A percentile compares a stretch with the other conserved stretches of the same genome.
Evolutionary conservation across 2,329 filamentous ascomycete genomes (phyloP).

Genomic region (Sarocladium strictum): DNA sequence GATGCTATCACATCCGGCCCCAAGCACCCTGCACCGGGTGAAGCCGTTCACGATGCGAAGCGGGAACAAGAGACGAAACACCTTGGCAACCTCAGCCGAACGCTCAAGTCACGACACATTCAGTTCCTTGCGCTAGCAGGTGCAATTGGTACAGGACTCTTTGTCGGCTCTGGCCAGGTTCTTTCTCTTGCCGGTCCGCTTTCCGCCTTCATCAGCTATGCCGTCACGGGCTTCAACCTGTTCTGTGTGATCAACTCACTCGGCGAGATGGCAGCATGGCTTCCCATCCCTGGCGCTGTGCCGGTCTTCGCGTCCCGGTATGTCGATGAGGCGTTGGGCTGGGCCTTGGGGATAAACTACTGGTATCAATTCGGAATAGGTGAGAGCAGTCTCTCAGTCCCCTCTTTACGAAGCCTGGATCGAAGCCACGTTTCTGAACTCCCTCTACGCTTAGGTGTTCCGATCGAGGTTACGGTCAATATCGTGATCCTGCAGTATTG

Average conservation of each 20-base stretch:
- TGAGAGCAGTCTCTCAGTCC: not conserved
- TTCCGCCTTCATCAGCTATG: slow-evolving; percentile 34
- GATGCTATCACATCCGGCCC: not conserved
- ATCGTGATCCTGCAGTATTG: slow-evolving; percentile 43
- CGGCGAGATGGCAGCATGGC: slow-evolving; percentile 55
- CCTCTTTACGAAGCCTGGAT: too few relatives aligned
- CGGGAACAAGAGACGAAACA: slow-evolving; percentile 21
- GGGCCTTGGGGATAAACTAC: slow-evolving; percentile 46
- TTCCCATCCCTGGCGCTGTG: slow-evolving; percentile 51
- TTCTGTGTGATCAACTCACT: slow-evolving; percentile 44
- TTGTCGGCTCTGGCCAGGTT: slow-evolving; percentile 37
- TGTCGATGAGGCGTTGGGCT: slow-evolving; percentile 40
- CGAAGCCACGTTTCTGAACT: too few relatives aligned
- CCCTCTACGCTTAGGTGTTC: slow-evolving; percentile 20
- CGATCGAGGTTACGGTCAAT: slow-evolving; percentile 38
- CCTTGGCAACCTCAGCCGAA: slow-evolving; percentile 29
- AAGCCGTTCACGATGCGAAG: slow-evolving; percentile 11
- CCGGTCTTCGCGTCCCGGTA: slow-evolving; percentile 43
- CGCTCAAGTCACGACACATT: slow-evolving; percentile 34
- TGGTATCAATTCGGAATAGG: slow-evolving; percentile 44
- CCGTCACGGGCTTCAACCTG: slow-evolving; percentile 39
- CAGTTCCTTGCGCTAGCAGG: slow-evolving; percentile 36
- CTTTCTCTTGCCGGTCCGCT: slow-evolving; percentile 36
- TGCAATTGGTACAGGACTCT: slow-evolving; percentile 38
- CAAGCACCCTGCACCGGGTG: not conserved